Evolutionary conservation across 2,329 filamentous ascomycete genomes (phyloP), one percentile per base, ranked within the genome.

Genomic region (Pseudopyrenochaeta lycopersici): DNA sequence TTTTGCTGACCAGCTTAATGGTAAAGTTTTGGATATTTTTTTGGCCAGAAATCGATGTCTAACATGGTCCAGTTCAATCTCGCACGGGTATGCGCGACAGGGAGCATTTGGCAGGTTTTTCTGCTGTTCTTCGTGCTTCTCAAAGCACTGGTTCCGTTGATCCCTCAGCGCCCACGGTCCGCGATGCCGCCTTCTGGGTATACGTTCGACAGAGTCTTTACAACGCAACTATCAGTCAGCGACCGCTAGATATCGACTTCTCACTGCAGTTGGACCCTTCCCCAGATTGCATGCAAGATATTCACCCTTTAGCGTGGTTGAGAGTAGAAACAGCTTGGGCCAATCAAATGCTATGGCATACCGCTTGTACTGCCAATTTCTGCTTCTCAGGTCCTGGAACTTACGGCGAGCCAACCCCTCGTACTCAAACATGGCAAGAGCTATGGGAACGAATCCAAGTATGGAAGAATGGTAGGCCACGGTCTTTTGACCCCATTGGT

Each of bases 191-290:
- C 7, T 73, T 72, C 38, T 72, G 68, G 69, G 65, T 73, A 7
- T 71, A 72, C 39, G 68, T 73, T 23, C 64, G 68, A 9, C 70
- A 73, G 46, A 72, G 67, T 41, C 60, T 73, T 7, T 72, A 72
- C 43, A 73, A 62, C 31, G 65, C 69, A 11, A 71, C 67, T 6
- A 67, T 72, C 27, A 68, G 71, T 30, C 69, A 73, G 49, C 66
- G 68, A 36, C 60, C 67, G 3, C 70, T 60, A 2, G 64, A 72
- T 20, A 52, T 73, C 21, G 69, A 72, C 40, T 68, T 71, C 17
- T 64, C 60, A 4, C 46, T 73, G 12, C 56, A 62, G 39, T 39
- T 73, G 14, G 58, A 66, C 30, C 69, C 70, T 11, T 49, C 49
- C 1, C 64, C 70, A 32, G 23, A 44, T 5, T 60, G 66, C 1